Evolutionary conservation across 371 early-diverging fungal genomes (phyloP).

Genomic region (Chytridium lagenaria): DNA sequence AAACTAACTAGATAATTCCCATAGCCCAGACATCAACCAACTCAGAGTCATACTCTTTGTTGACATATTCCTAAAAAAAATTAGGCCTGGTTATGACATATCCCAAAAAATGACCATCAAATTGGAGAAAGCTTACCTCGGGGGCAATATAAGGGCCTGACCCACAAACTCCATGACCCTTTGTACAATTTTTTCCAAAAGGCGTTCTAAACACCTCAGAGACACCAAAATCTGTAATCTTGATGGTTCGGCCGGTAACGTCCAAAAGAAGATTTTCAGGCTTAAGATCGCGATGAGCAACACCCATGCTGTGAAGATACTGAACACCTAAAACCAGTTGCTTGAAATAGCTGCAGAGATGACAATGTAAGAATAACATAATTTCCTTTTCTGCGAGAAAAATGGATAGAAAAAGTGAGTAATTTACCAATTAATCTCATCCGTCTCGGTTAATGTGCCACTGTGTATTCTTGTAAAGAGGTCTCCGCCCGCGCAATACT

Average conservation of each 20-base stretch:
- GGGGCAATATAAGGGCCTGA: conserved; percentile 62
- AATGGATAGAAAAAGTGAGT: neutral
- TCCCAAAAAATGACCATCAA: neutral
- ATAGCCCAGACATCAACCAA: conserved; percentile 56
- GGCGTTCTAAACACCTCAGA: conserved; percentile 85
- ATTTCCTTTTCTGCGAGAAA: neutral
- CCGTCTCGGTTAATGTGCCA: conserved; percentile 38
- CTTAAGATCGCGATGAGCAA: conserved; percentile 63
- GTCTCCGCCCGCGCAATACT: conserved; percentile 56
- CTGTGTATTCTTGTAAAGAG: conserved; percentile 44
- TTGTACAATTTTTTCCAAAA: conserved; percentile 40
- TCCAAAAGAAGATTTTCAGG: conserved; percentile 84
- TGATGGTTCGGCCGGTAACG: conserved; percentile 59
- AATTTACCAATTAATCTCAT: conserved; percentile 52
- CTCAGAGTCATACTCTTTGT: conserved; percentile 53
- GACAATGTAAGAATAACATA: too few species aligned
- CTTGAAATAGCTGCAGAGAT: conserved; percentile 77
- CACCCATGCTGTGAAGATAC: conserved; percentile 90
- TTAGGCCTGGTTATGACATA: neutral
- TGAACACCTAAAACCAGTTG: conserved; percentile 87
- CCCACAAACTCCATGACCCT: conserved; percentile 52
- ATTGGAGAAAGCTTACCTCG: conserved; percentile 29
- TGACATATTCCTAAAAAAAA: conserved; percentile 30
- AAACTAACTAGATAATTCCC: conserved; percentile 51
- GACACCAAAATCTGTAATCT: conserved; percentile 94